Evolutionary conservation across 2,329 filamentous ascomycete genomes (phyloP), one percentile per base, ranked within the genome.

Genomic region (Fusarium incarnatum): DNA sequence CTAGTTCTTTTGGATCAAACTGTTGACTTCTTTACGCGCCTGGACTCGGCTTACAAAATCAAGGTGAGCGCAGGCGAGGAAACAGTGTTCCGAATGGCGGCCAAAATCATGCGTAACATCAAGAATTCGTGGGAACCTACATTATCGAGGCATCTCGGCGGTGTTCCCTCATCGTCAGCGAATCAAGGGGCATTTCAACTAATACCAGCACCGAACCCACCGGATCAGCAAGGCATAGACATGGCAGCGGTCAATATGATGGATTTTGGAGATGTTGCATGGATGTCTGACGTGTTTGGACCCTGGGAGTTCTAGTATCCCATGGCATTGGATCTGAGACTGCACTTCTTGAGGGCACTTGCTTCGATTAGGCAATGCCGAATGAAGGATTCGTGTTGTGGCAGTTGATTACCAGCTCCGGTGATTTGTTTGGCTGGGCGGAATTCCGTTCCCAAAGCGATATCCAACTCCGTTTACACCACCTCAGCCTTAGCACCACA

Each of bases 221-320:
- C 42, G 9, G 34, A 25, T 41, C 60, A 57, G 50, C 30, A 70
- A 32, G 25, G 69, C 56, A 69, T 75, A 37, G 72, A 69, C 41
- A 58, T 75, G 41, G 52, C 58, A 11, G 76, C 68, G 25, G 55
- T 68, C n/a, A 73, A 70, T 9, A 68, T 71, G 25, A 68, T 77
- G 47, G 79, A 81, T 55, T 77, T 81, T 46, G 73, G 71, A 9
- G 79, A 81, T 62, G 66, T 81, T 49, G 68, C 75, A 20, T 81
- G 79, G 79, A 81, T 81, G 78, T 75, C 77, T 18, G 79, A 81
- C 42, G 75, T 80, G 8, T 80, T 81, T 70, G 78, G 78, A 2
- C 77, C 79, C 7, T 81, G 79, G 79, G 79, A 80, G 20, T 77
- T 77, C 42, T 79, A 63, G 70, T 22, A 46, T 13, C 44, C 37